A percentile compares a stretch with the other conserved stretches of the same genome.
Evolutionary conservation across 768 basidiomycete species (phyloP).

Genomic region (Hericium rajendrae): DNA sequence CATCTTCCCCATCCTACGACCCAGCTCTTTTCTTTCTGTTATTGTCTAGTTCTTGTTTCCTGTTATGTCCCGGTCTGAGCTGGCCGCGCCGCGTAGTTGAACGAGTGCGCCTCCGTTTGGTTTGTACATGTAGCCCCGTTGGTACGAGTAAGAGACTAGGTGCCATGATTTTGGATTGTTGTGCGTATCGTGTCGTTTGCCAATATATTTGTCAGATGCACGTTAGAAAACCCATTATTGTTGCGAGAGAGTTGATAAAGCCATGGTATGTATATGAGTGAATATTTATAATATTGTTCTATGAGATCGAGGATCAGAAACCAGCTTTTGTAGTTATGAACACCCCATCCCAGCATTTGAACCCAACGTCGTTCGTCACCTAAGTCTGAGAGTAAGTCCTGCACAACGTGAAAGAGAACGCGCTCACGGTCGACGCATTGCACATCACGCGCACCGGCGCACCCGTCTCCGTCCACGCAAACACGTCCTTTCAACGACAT

Average conservation of each 20-base stretch:
- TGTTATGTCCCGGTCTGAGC: neutral
- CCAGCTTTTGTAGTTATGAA: conserved; percentile 32
- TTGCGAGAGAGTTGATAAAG: neutral
- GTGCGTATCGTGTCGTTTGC: neutral
- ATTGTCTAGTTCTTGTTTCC: neutral
- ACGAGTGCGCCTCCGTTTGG: too few species aligned
- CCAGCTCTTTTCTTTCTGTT: neutral
- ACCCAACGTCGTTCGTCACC: conserved; percentile 39
- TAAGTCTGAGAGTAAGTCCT: conserved; percentile 6
- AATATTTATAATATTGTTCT: too few species aligned
- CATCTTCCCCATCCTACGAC: neutral
- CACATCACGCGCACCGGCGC: neutral
- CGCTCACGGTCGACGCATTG: neutral
- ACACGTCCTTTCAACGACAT: neutral
- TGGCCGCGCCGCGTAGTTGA: neutral
- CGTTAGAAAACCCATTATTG: neutral
- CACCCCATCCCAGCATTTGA: conserved; percentile 39
- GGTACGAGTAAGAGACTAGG: too few species aligned
- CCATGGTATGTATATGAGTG: neutral
- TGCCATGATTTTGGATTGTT: too few species aligned
- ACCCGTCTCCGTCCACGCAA: neutral
- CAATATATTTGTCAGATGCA: neutral
- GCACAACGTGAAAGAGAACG: neutral
- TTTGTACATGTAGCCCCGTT: too few species aligned
- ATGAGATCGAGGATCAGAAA: neutral